Conservation (phyloP, 2,329 filamentous ascomycete species). For the Torrubiella hemipterigena region DNA sequence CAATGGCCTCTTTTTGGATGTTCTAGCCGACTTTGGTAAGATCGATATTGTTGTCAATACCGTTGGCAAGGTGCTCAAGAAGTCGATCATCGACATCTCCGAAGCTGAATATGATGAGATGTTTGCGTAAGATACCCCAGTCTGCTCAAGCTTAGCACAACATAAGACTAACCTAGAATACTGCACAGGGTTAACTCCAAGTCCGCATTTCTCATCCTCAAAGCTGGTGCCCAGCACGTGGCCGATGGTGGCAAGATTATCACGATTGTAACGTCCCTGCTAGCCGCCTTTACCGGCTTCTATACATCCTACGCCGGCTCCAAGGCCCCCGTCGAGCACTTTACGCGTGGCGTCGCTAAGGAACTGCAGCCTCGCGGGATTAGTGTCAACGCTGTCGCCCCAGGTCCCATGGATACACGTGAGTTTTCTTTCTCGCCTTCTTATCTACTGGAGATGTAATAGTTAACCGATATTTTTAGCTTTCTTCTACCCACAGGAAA, state of each 20-base stretch:
- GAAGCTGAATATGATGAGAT: conserved; percentile 34
- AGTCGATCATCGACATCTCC: conserved; percentile 27
- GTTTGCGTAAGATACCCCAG: conserved; percentile 24
- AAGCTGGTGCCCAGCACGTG: conserved; percentile 27
- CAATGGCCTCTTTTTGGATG: conserved; percentile 24
- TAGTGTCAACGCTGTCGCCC: conserved; percentile 22
- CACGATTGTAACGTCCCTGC: conserved; percentile 29
- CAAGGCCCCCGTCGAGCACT: conserved; percentile 26
- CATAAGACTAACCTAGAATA: not conserved
- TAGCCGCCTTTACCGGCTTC: conserved; percentile 31
- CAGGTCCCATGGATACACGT: conserved; percentile 28
- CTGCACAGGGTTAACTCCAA: conserved; percentile 29
- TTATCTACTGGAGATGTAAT: not conserved
- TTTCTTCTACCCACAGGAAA: conserved; percentile 32
- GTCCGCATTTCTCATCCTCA: conserved; percentile 30
- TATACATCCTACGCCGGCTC: conserved; percentile 33
- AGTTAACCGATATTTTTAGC: conserved; percentile 13
- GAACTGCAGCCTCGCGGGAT: conserved; percentile 18
- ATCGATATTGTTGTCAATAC: conserved; percentile 39
- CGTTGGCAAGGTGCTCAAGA: conserved; percentile 35
- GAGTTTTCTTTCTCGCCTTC: conserved; percentile 8
- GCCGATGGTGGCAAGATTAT: conserved; percentile 33
- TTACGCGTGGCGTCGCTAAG: conserved; percentile 22
- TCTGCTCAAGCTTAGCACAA: not conserved
- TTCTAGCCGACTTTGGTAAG: conserved; percentile 26